phyloP scores from a whole-genome alignment of 164 flowering plant genomes.

The Vitis rotundifolia region DNA sequence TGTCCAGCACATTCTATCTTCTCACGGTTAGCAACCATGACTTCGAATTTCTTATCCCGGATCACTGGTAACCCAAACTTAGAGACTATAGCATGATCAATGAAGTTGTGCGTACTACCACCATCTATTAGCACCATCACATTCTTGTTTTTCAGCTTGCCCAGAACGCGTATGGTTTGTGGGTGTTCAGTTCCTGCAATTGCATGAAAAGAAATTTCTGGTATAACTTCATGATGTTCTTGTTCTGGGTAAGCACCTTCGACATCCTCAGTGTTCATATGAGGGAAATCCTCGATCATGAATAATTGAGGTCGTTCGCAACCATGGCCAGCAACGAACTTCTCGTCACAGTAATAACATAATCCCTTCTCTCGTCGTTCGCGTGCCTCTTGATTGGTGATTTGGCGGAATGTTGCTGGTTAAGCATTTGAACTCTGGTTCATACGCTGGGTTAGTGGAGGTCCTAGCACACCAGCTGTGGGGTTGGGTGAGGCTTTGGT shows the following conservation, averaged over 20 bases:
- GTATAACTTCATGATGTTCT: neutral
- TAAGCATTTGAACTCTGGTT: neutral
- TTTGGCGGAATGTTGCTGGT: slow-evolving; percentile 4
- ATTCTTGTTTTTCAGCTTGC: slow-evolving; percentile 7
- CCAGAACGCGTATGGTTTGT: slow-evolving; percentile 16
- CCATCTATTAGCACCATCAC: slow-evolving; percentile 1
- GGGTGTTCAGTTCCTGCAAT: too few relatives aligned
- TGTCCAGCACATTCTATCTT: too few relatives aligned
- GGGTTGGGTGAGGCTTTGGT: neutral
- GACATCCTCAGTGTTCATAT: neutral
- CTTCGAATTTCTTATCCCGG: too few relatives aligned
- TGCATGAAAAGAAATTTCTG: too few relatives aligned
- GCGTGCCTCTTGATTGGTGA: slow-evolving; percentile 13
- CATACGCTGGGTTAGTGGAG: slow-evolving; percentile 2
- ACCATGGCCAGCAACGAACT: slow-evolving; percentile 10
- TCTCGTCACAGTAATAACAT: slow-evolving; percentile 16
- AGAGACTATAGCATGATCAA: too few relatives aligned
- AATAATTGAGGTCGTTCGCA: slow-evolving; percentile 9
- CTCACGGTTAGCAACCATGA: too few relatives aligned
- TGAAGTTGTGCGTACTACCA: too few relatives aligned
- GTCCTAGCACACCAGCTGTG: slow-evolving; percentile 6
- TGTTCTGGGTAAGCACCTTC: neutral
- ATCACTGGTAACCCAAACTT: too few relatives aligned
- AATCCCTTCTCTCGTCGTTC: slow-evolving; percentile 13
- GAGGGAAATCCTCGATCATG: slow-evolving; percentile 10